These are phyloP conservation scores for Fusarium irregulare DNA, from an alignment of 2,329 filamentous ascomycete species.

Conservation along the genomic window DNA sequence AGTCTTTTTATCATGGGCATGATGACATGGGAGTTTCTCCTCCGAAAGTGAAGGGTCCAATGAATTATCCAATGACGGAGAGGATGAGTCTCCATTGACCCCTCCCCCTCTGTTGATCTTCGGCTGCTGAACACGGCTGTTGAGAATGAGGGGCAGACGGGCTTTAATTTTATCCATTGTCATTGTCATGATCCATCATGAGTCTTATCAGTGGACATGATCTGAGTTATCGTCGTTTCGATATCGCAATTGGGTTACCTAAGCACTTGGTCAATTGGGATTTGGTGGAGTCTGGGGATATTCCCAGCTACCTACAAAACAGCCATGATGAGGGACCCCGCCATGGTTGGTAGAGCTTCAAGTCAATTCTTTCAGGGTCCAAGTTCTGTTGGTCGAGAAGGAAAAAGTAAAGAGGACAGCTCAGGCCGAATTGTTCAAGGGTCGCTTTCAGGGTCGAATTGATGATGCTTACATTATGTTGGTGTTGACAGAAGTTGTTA, in stretches of 20 bases:
- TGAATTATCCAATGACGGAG: constrained; percentile 35
- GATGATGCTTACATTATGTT: constrained; percentile 18
- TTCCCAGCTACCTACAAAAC: neutral
- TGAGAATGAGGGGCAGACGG: constrained; percentile 33
- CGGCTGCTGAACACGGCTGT: constrained; percentile 46
- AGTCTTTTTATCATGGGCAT: constrained; percentile 38
- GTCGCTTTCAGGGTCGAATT: neutral
- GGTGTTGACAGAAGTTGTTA: constrained; percentile 22
- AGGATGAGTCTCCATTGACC: constrained; percentile 38
- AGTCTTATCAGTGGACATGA: neutral
- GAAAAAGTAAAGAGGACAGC: neutral
- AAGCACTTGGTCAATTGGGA: neutral
- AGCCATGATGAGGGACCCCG: neutral
- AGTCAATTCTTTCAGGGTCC: neutral
- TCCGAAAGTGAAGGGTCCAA: constrained; percentile 17
- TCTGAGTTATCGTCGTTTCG: neutral
- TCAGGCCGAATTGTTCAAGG: neutral
- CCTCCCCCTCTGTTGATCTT: constrained; percentile 44
- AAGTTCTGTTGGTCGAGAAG: neutral
- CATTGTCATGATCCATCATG: neutral
- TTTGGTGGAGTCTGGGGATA: neutral
- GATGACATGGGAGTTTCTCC: constrained; percentile 32
- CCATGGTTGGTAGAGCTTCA: neutral
- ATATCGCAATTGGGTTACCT: neutral
- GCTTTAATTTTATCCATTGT: constrained; percentile 3